Percentiles rank a stretch among this genome's conserved stretches.
phyloP scores from a whole-genome alignment of 345 rosid genomes.

The Salix caprea region DNA sequence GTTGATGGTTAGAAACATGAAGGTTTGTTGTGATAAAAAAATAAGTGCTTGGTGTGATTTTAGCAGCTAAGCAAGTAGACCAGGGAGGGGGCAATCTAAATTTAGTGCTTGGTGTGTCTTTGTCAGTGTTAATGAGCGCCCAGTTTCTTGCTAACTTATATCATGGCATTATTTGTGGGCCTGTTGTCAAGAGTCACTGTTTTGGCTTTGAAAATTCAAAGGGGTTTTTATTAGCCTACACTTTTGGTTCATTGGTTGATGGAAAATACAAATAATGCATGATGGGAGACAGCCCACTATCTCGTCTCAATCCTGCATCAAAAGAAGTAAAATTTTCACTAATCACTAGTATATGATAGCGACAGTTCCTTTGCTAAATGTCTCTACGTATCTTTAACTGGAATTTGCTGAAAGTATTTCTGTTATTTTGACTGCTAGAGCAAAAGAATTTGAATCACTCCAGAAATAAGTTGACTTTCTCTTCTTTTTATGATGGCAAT shows the following conservation, averaged over 20 bases:
- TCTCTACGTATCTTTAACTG: neutral
- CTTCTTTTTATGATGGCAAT: neutral
- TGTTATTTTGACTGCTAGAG: neutral
- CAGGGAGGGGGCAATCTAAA: neutral
- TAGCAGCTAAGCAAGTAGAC: neutral
- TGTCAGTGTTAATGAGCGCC: neutral
- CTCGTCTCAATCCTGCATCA: constrained; percentile 1
- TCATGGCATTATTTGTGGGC: neutral
- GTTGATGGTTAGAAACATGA: neutral
- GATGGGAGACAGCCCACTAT: neutral
- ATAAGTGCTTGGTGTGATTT: neutral
- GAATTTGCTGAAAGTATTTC: neutral
- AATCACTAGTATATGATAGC: neutral
- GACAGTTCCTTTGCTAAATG: neutral
- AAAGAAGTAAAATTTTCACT: neutral
- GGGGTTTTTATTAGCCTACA: neutral
- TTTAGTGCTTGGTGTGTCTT: neutral
- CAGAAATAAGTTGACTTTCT: neutral
- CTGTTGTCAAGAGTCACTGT: neutral
- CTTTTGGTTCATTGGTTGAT: neutral
- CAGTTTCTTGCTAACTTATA: neutral
- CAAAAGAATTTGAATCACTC: neutral
- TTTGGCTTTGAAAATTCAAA: neutral
- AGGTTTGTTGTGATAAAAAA: neutral
- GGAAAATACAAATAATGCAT: neutral